Percentiles rank a stretch among this genome's conserved stretches.
Evolutionary conservation across 805 yeast genomes (phyloP).

Genomic region (Pichia ethanolica): DNA sequence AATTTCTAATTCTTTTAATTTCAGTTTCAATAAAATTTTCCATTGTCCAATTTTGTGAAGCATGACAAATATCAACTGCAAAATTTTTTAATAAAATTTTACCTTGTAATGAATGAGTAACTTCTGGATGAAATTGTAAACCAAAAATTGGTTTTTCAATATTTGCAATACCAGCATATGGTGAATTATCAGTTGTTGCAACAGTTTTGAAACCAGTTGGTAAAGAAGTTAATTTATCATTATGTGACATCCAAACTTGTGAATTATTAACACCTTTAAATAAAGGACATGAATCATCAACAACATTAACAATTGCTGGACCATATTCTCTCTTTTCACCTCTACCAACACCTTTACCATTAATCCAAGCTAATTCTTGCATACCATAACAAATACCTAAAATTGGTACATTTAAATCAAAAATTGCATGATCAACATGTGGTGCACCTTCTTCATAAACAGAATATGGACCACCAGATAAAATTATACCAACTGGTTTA

Average conservation of each 20-base stretch:
- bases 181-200: constrained; percentile 91
- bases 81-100: constrained; percentile 81
- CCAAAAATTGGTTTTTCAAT: constrained; percentile 73
- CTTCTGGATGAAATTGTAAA: constrained; percentile 99
- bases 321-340: constrained; percentile 98
- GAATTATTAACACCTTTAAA: constrained; percentile 89
- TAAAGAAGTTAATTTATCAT: constrained; percentile 86
- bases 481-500: constrained; percentile 93
- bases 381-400: constrained; percentile 98
- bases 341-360: constrained; percentile 87
- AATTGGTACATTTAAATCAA: constrained; percentile 86
- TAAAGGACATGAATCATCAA: constrained; percentile 58
- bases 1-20: constrained; percentile 79
- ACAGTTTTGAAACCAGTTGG: constrained; percentile 85
- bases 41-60: constrained; percentile 93
- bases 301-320: constrained; percentile 86
- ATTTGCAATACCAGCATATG: constrained; percentile 87
- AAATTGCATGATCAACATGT: constrained; percentile 92
- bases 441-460: constrained; percentile 95
- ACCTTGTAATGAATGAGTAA: constrained; percentile 91
- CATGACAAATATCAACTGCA: constrained; percentile 85
- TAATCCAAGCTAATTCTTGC: constrained; percentile 98
- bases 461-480: constrained; percentile 97
- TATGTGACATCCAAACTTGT: constrained; percentile 99
- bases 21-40: constrained; percentile 95